A percentile compares a stretch with the other conserved stretches of the same genome.
Evolutionary conservation across 225 moss, liverwort and hornwort genomes (phyloP).

Genomic region (Bryoerythrophyllum caledonicum): DNA sequence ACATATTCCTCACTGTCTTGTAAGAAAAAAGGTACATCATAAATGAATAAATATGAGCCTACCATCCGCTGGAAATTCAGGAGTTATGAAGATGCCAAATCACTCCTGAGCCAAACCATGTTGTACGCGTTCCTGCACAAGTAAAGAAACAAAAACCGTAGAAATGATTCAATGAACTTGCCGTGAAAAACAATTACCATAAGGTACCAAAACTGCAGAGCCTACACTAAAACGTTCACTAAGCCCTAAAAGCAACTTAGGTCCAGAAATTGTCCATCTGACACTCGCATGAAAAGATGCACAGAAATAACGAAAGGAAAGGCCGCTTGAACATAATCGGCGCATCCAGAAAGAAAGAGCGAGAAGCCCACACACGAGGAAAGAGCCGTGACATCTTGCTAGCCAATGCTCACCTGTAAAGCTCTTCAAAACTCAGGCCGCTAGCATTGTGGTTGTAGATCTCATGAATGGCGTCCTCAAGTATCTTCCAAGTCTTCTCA

Average conservation of each 20-base stretch:
- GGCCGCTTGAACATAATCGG: not conserved
- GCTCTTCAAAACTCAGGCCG: constrained; percentile 64
- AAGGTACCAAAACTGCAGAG: not conserved
- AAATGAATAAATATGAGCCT: no score
- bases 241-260: not conserved
- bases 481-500: constrained; percentile 71
- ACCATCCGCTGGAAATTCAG: no score
- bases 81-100: no score
- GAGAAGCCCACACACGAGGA: not conserved
- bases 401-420: constrained; percentile 43
- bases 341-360: not conserved
- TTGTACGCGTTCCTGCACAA: constrained; percentile 61
- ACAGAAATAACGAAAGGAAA: not conserved
- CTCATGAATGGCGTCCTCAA: constrained; percentile 70
- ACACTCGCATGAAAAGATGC: not conserved
- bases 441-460: constrained; percentile 73
- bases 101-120: no score
- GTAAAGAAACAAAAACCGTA: not conserved
- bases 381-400: constrained; percentile 2
- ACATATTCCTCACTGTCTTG: no score
- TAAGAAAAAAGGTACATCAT: no score
- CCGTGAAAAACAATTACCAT: not conserved
- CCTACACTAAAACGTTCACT: not conserved
- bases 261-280: not conserved
- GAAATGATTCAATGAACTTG: not conserved